Conservation (phyloP, 352 stramenopile genomes). For the Pythium folliculosum region DNA sequence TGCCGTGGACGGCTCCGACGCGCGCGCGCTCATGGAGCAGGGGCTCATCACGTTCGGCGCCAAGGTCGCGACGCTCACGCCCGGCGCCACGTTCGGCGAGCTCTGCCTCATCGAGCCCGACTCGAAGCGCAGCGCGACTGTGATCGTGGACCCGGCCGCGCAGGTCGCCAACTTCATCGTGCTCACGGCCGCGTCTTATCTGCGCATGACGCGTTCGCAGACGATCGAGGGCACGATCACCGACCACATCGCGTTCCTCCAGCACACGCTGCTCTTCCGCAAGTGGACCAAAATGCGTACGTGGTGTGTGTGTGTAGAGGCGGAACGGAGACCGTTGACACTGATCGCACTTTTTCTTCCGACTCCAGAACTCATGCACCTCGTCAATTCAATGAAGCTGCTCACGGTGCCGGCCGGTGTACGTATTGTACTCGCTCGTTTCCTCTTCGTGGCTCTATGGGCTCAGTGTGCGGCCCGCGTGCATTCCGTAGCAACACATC, state of each 20-base stretch:
- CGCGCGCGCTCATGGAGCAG: conserved; percentile 44
- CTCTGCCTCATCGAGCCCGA: conserved; percentile 85
- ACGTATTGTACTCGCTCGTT: conserved; percentile 1
- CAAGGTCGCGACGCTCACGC: conserved; percentile 75
- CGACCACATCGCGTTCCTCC: conserved; percentile 82
- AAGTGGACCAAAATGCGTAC: conserved; percentile 86
- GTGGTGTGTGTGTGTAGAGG: conserved; percentile 12
- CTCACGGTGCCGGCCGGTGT: conserved; percentile 57
- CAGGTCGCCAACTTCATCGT: conserved; percentile 86
- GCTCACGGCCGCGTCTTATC: conserved; percentile 76
- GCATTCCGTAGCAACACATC: conserved; percentile 88
- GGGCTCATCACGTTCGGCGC: conserved; percentile 46
- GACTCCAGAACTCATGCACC: conserved; percentile 74
- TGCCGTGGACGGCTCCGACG: conserved; percentile 43
- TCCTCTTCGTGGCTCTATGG: too few species aligned
- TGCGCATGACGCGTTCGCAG: conserved; percentile 81
- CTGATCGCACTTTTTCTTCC: neutral
- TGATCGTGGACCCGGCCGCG: conserved; percentile 67
- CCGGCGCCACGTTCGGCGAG: conserved; percentile 81
- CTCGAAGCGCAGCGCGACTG: conserved; percentile 81
- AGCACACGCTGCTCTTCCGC: conserved; percentile 77
- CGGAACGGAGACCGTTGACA: neutral
- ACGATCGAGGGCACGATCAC: conserved; percentile 83
- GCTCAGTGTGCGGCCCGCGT: too few species aligned
- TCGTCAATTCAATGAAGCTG: conserved; percentile 87